Conservation (phyloP, 2,329 filamentous ascomycete genomes). For the Aspergillus tanneri region DNA sequence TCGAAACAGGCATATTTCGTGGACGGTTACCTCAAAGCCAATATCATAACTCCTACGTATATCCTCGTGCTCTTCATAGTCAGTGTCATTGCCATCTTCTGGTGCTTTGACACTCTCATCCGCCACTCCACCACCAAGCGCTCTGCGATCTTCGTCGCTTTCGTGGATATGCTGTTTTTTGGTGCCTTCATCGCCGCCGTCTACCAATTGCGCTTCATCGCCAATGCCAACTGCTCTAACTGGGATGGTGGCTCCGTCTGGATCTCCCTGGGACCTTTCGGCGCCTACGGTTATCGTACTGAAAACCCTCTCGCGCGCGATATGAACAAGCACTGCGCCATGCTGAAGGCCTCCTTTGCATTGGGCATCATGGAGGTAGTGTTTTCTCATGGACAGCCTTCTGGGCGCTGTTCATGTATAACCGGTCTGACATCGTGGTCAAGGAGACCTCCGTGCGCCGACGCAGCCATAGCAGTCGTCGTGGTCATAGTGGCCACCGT, state of each 20-base stretch:
- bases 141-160: slow-evolving; percentile 59
- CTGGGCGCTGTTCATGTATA: slow-evolving; percentile 57
- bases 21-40: slow-evolving; percentile 56
- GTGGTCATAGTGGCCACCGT: slow-evolving; percentile 31
- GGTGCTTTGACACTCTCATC: slow-evolving; percentile 61
- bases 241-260: slow-evolving; percentile 56
- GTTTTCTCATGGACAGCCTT: slow-evolving; percentile 77
- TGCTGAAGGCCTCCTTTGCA: slow-evolving; percentile 89
- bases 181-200: slow-evolving; percentile 63
- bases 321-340: slow-evolving; percentile 75
- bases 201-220: slow-evolving; percentile 58
- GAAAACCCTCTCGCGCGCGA: slow-evolving; percentile 52
- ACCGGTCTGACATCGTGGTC: slow-evolving; percentile 33
- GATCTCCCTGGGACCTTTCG: slow-evolving; percentile 62
- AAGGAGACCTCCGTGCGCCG: slow-evolving; percentile 41
- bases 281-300: slow-evolving; percentile 51
- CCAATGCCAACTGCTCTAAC: slow-evolving; percentile 65
- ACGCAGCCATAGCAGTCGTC: slow-evolving; percentile 37
- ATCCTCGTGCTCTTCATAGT: slow-evolving; percentile 66
- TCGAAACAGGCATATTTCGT: slow-evolving; percentile 57
- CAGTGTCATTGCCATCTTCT: slow-evolving; percentile 60
- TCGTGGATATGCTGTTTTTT: slow-evolving; percentile 62
- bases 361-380: slow-evolving; percentile 85
- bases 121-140: slow-evolving; percentile 59
- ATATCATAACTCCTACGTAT: slow-evolving; percentile 59